Evolutionary conservation across 1,139 yeast species (phyloP).

Genomic region (Lodderomyces oxycetoniae): DNA sequence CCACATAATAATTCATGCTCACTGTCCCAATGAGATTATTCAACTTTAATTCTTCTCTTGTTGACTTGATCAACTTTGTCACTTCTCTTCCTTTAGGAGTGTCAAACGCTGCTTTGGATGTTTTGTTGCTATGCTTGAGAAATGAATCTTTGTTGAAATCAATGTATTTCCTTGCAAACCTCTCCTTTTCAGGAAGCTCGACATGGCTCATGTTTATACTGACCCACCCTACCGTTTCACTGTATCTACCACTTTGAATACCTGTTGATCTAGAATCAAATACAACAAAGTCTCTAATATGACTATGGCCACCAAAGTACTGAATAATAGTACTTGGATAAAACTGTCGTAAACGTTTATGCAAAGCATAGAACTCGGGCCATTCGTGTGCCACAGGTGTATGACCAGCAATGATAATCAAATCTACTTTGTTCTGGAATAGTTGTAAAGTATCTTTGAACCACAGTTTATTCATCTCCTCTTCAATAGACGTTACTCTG

Average conservation of each 20-base stretch:
- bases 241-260: conserved; percentile 84
- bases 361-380: conserved; percentile 54
- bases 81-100: conserved; percentile 52
- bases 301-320: conserved; percentile 94
- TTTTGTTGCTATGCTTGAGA: conserved; percentile 51
- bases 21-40: conserved; percentile 61
- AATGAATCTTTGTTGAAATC: conserved; percentile 77
- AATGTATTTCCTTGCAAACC: conserved; percentile 61
- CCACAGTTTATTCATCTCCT: conserved; percentile 60
- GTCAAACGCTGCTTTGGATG: conserved; percentile 24
- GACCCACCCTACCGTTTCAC: conserved; percentile 89
- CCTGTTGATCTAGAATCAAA: conserved; percentile 69
- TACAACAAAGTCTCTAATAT: conserved; percentile 75
- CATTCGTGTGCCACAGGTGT: conserved; percentile 61
- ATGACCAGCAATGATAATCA: conserved; percentile 73
- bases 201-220: conserved; percentile 41
- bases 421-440: conserved; percentile 49
- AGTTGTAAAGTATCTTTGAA: conserved; percentile 48
- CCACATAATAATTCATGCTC: conserved; percentile 58
- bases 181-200: conserved; percentile 13
- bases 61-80: conserved; percentile 38
- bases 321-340: conserved; percentile 69
- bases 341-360: conserved; percentile 47
- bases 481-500: conserved; percentile 58
- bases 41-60: conserved; percentile 50